Evolutionary conservation across 2,329 filamentous ascomycete species (phyloP).

Genomic region (Talaromyces rugulosus): DNA sequence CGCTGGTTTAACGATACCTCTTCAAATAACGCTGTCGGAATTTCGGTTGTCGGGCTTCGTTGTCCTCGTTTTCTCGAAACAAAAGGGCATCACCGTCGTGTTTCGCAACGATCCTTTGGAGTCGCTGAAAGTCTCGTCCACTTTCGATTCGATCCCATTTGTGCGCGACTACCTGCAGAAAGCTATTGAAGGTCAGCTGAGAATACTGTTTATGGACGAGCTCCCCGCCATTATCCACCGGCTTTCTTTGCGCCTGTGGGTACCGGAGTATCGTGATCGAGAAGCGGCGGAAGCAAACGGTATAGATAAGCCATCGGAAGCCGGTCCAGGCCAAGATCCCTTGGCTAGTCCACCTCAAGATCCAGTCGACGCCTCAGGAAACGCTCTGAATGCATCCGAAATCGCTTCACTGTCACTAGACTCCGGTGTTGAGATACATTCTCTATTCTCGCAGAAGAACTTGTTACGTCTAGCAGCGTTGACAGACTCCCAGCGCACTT

Average conservation of each 20-base stretch:
- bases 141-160: conserved; percentile 98
- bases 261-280: conserved; percentile 72
- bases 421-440: conserved; percentile 74
- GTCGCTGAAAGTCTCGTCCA: conserved; percentile 96
- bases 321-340: conserved; percentile 69
- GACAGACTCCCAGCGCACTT: conserved; percentile 80
- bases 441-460: conserved; percentile 93
- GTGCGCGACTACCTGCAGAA: conserved; percentile 95
- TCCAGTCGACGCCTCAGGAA: conserved; percentile 75
- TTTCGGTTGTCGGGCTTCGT: conserved; percentile 96
- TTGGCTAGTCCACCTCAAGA: conserved; percentile 75
- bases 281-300: conserved; percentile 47
- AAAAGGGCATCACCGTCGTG: conserved; percentile 93
- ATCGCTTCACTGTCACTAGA: conserved; percentile 76
- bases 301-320: conserved; percentile 45
- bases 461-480: conserved; percentile 76
- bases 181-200: conserved; percentile 89
- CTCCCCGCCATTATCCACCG: conserved; percentile 93
- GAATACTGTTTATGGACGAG: conserved; percentile 96
- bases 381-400: conserved; percentile 68
- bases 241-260: conserved; percentile 82
- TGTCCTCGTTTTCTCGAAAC: conserved; percentile 93
- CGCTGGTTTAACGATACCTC: conserved; percentile 90
- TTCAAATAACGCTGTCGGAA: conserved; percentile 93
- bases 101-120: conserved; percentile 98